These are phyloP conservation scores for Saraca asoca DNA, from an alignment of 331 rosid genomes.

Conservation along the genomic window DNA sequence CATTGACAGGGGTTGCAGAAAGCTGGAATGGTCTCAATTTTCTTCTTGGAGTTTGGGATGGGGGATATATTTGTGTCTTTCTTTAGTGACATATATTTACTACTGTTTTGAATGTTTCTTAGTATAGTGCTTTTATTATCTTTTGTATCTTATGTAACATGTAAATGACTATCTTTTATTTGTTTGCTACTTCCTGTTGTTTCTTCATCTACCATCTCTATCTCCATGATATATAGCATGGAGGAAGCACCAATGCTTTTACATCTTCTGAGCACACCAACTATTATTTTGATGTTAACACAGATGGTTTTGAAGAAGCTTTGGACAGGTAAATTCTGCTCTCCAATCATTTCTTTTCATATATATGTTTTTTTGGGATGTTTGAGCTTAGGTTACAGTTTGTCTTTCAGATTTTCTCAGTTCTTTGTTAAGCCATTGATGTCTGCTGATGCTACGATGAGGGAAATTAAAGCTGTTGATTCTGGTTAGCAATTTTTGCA, in stretches of 20 bases:
- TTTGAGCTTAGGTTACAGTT: slow-evolving; percentile 35
- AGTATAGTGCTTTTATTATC: not conserved
- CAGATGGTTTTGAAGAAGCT: slow-evolving; percentile 89
- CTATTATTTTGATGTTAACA: slow-evolving; percentile 75
- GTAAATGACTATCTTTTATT: not conserved
- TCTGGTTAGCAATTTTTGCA: slow-evolving; percentile 64
- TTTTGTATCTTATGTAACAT: not conserved
- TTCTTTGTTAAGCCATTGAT: slow-evolving; percentile 89
- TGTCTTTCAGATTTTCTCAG: slow-evolving; percentile 76
- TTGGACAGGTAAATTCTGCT: slow-evolving; percentile 69
- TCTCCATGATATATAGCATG: slow-evolving; percentile 53
- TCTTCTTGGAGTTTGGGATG: no score
- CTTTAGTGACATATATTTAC: not conserved
- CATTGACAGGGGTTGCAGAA: no score
- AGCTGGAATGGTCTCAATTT: no score
- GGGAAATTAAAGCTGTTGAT: slow-evolving; percentile 99
- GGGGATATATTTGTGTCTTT: no score
- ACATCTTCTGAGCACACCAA: slow-evolving; percentile 80
- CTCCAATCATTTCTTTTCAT: slow-evolving; percentile 33
- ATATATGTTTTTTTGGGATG: slow-evolving; percentile 10
- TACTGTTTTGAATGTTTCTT: not conserved
- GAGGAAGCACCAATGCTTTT: slow-evolving; percentile 86
- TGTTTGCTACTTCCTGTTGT: slow-evolving; percentile 27
- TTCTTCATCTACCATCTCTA: slow-evolving; percentile 17
- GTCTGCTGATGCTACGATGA: slow-evolving; percentile 97